Percentiles rank a stretch among this genome's conserved stretches.
These are phyloP conservation scores for Cymbopogon flexuosus DNA, from an alignment of 202 grass and related monocot species.

Conservation along the genomic window DNA sequence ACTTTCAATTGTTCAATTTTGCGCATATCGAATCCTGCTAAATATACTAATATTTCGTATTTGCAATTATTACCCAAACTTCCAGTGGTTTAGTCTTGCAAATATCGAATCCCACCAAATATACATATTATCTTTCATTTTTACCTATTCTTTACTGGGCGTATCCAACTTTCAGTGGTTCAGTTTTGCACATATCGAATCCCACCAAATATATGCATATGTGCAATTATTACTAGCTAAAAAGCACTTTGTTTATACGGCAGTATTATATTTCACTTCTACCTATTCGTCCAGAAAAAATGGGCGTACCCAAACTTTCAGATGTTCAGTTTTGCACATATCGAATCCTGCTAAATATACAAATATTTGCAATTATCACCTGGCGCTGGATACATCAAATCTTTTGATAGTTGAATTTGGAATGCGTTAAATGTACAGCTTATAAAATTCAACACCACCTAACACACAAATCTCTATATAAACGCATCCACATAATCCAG, in stretches of 20 bases:
- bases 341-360: background rate
- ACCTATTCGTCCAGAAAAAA: background rate
- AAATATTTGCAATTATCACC: background rate
- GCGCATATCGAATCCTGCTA: background rate
- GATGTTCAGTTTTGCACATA: background rate
- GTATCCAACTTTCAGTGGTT: background rate
- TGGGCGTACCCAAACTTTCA: background rate
- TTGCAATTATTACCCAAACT: background rate
- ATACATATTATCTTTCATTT: background rate
- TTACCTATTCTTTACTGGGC: background rate
- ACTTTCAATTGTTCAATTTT: background rate
- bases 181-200: background rate
- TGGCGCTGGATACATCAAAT: background rate
- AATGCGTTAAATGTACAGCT: background rate
- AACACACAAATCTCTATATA: constrained; percentile 6
- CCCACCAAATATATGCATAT: background rate
- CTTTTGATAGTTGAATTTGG: background rate
- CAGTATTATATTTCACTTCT: background rate
- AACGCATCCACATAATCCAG: background rate
- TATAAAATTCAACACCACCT: background rate
- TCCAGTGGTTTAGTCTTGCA: background rate
- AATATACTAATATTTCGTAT: background rate
- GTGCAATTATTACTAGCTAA: background rate
- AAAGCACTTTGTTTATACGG: background rate
- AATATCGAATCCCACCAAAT: background rate